Percentiles rank a stretch among this genome's conserved stretches.
These are phyloP conservation scores for Eustoma russellianum DNA, from an alignment of 257 asterid species.

Conservation along the genomic window DNA sequence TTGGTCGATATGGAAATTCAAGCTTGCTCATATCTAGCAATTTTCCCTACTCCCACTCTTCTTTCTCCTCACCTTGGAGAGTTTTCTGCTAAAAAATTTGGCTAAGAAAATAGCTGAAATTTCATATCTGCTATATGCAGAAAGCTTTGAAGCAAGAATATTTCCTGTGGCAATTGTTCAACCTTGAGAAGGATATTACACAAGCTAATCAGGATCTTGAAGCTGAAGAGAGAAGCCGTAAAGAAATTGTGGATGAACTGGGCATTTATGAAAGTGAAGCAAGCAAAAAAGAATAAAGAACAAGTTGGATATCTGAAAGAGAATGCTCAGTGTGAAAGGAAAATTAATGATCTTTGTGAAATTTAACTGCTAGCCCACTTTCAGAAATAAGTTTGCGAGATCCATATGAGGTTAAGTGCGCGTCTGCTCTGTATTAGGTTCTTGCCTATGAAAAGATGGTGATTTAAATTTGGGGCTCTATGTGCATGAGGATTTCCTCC, in stretches of 20 bases:
- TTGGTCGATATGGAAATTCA: constrained; percentile 43
- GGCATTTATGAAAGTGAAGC: constrained; percentile 58
- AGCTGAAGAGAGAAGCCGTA: constrained; percentile 54
- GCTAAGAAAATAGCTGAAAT: too few species aligned
- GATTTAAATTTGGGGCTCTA: neutral
- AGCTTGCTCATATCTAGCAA: neutral
- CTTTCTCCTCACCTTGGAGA: too few species aligned
- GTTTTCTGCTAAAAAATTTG: too few species aligned
- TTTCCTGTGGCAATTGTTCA: constrained; percentile 77
- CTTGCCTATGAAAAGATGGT: too few species aligned
- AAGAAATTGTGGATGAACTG: constrained; percentile 69
- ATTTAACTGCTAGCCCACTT: neutral
- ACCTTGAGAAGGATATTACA: constrained; percentile 61
- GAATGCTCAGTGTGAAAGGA: constrained; percentile 58
- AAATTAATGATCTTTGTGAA: constrained; percentile 15
- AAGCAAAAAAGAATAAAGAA: constrained; percentile 64
- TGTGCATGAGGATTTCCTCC: too few species aligned
- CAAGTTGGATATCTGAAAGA: constrained; percentile 73
- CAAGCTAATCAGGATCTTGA: constrained; percentile 70
- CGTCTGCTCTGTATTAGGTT: neutral
- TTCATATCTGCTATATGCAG: constrained; percentile 32
- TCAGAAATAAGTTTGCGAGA: neutral
- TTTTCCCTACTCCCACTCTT: too few species aligned
- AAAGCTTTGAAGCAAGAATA: constrained; percentile 77
- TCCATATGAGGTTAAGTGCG: neutral